Percentiles rank a stretch among this genome's conserved stretches.
These are phyloP conservation scores for Hypoxylon sp. DNA, from an alignment of 2,329 filamentous ascomycete species.

Conservation along the genomic window DNA sequence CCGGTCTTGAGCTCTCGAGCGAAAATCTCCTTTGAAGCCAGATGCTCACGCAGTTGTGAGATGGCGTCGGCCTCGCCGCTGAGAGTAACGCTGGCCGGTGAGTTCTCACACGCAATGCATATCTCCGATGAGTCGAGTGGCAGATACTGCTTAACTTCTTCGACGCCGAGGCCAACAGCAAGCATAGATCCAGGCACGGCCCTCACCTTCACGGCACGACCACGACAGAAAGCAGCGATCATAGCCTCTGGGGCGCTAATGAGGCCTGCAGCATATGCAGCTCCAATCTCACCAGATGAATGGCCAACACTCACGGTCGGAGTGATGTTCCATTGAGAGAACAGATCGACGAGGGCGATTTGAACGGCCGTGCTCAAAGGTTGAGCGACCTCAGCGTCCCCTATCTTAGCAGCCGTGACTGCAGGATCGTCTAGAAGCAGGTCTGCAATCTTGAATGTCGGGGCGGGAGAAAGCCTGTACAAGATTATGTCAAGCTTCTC, in stretches of 20 bases:
- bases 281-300: constrained; percentile 59
- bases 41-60: constrained; percentile 55
- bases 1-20: constrained; percentile 61
- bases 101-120: constrained; percentile 57
- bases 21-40: constrained; percentile 61
- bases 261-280: constrained; percentile 55
- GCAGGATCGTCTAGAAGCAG: constrained; percentile 21
- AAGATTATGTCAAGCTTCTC: constrained; percentile 34
- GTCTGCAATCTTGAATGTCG: constrained; percentile 31
- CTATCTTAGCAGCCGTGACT: constrained; percentile 21
- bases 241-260: constrained; percentile 48
- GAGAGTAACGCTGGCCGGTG: constrained; percentile 62
- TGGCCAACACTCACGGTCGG: constrained; percentile 56
- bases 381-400: constrained; percentile 47
- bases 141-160: constrained; percentile 43
- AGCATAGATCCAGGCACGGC: constrained; percentile 49
- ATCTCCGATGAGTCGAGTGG: constrained; percentile 49
- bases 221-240: constrained; percentile 47
- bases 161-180: constrained; percentile 50
- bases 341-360: constrained; percentile 57
- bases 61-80: constrained; percentile 61
- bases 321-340: constrained; percentile 54
- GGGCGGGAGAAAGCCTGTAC: constrained; percentile 15
- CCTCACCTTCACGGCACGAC: constrained; percentile 22
- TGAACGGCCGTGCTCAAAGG: constrained; percentile 62